These are phyloP conservation scores for Suillus spraguei DNA, from an alignment of 768 basidiomycete genomes.

Conservation along the genomic window DNA sequence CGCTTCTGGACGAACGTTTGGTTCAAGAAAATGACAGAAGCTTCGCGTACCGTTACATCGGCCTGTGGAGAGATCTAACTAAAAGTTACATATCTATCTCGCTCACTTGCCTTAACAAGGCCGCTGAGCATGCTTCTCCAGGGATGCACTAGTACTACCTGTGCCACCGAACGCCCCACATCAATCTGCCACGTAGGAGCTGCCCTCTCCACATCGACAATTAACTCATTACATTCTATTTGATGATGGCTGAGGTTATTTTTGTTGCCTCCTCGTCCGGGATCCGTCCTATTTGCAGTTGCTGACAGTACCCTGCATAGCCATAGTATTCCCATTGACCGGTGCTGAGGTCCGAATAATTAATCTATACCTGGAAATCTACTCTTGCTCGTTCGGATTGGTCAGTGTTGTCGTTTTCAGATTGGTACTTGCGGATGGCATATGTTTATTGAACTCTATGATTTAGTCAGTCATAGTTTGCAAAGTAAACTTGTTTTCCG, in stretches of 20 bases:
- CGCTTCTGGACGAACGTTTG: background rate
- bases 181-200: background rate
- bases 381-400: background rate
- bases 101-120: background rate
- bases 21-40: background rate
- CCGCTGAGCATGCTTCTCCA: background rate
- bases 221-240: background rate
- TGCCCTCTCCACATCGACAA: background rate
- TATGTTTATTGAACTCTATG: conserved; percentile 2
- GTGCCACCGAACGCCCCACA: background rate
- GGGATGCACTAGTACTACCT: background rate
- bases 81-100: background rate
- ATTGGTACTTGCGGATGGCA: background rate
- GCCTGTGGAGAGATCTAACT: background rate
- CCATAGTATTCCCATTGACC: background rate
- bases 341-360: background rate
- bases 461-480: background rate
- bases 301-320: background rate
- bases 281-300: background rate
- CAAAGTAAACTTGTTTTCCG: background rate
- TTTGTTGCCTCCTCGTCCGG: background rate
- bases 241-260: background rate
- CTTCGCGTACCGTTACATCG: background rate
- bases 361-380: background rate
- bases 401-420: background rate